Percentiles rank a stretch among this genome's conserved stretches.
Conservation (phyloP, 1,284 basidiomycete genomes). For the Exobasidium cylindrosporum region DNA sequence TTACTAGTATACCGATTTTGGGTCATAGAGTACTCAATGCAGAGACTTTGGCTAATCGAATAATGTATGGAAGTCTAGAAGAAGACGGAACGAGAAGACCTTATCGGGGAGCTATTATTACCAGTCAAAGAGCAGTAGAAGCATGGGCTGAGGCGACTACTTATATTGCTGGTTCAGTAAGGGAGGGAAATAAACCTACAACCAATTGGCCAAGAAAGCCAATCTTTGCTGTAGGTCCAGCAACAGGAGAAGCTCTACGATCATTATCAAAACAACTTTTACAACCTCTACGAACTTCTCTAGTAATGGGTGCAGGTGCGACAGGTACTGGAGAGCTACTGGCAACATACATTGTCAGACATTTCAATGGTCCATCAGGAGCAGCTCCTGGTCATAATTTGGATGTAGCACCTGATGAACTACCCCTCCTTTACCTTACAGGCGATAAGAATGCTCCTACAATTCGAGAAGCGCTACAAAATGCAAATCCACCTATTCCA, state of each 20-base stretch:
- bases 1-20: slow-evolving; percentile 43
- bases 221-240: slow-evolving; percentile 51
- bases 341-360: slow-evolving; percentile 31
- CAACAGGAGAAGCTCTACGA: slow-evolving; percentile 35
- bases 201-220: slow-evolving; percentile 41
- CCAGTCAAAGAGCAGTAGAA: slow-evolving; percentile 48
- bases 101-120: slow-evolving; percentile 45
- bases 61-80: slow-evolving; percentile 22
- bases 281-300: slow-evolving; percentile 30
- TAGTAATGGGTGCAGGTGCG: slow-evolving; percentile 41
- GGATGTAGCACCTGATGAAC: slow-evolving; percentile 6
- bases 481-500: slow-evolving; percentile 25
- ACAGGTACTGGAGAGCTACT: slow-evolving; percentile 44
- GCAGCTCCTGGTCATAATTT: slow-evolving; percentile 1
- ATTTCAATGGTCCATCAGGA: slow-evolving; percentile 12
- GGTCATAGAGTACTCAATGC: slow-evolving; percentile 30
- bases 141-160: slow-evolving; percentile 39
- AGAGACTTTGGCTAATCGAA: slow-evolving; percentile 26
- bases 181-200: slow-evolving; percentile 24
- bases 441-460: slow-evolving; percentile 46
- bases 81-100: slow-evolving; percentile 4
- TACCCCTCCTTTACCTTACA: slow-evolving; percentile 40
- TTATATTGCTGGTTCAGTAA: background rate
- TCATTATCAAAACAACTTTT: slow-evolving; percentile 23
- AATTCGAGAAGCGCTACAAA: slow-evolving; percentile 32